Evolutionary conservation across 257 asterid genomes (phyloP), one percentile per base, ranked within the genome.

Genomic region (Plectranthus barbatus): DNA sequence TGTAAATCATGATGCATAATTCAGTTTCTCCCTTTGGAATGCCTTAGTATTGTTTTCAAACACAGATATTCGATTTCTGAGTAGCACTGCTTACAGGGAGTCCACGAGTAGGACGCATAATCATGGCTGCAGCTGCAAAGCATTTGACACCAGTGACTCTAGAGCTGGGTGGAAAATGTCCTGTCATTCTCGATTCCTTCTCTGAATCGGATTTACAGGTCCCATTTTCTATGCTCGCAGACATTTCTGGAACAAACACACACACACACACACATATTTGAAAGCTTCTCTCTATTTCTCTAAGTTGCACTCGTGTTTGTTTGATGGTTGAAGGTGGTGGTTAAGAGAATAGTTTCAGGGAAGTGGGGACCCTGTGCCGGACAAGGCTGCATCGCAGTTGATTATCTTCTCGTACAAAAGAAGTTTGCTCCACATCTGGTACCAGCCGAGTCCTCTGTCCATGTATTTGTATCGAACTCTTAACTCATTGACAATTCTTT

Each of bases 321-420:
- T 39, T 67, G 54, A 23, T 68, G 62, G 64, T 71, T 74, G 42
- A 55, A 91, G 96, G 84, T 79, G 77, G 89, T 85, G 5, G 85
- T 78, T 67, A 92, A 87, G 83, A 83, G 99, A 80, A 76, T 90
- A 68, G 82, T 68, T 19, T 90, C 87, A 26, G 96, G 86, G 20
- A 92, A 92, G 74, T 92, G 97, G 97, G 99, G 97, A 31, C 75
- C 88, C 4, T 89, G 99, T 69, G 89, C 88, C 15, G 99, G 99
- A 70, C 99, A 92, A 82, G 99, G 94, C 53, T 92, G 99, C 86
- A 78, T 92, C 45, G 97, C 86, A 67, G 67, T 87, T 17, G 97
- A 92, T 76, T 92, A 92, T 71, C 50, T 92, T 50, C 91, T 92
- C 9, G 96, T 89, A 59, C 83, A 84, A 62, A 72, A 76, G 48